Percentiles rank a stretch among this genome's conserved stretches.
Conservation (phyloP, 2,329 filamentous ascomycete species). For the Cladorrhinum sp. region DNA sequence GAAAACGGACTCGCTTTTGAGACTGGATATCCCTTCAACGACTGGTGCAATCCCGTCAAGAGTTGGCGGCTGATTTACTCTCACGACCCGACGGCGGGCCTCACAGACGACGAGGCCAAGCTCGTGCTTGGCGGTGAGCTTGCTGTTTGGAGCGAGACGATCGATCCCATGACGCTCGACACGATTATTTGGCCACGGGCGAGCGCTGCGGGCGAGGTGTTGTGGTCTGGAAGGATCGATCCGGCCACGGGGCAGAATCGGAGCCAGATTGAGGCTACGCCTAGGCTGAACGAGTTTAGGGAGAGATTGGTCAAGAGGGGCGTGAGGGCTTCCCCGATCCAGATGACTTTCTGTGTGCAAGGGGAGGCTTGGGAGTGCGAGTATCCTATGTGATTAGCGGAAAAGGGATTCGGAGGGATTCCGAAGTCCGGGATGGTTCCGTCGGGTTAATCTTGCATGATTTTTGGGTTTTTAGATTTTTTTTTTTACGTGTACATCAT, state of each 20-base stretch:
- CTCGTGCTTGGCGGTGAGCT: slow-evolving; percentile 79
- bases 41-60: slow-evolving; percentile 79
- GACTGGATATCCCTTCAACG: slow-evolving; percentile 64
- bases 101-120: slow-evolving; percentile 59
- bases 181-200: slow-evolving; percentile 74
- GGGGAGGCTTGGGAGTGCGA: slow-evolving; percentile 49
- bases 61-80: slow-evolving; percentile 80
- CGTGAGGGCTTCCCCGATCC: slow-evolving; percentile 60
- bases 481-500: not conserved
- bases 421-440: not conserved
- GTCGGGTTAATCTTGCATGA: not conserved
- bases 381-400: slow-evolving; percentile 21
- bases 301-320: slow-evolving; percentile 71
- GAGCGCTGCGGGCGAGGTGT: slow-evolving; percentile 70
- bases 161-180: slow-evolving; percentile 72
- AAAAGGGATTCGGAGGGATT: not conserved
- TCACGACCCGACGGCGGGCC: slow-evolving; percentile 67
- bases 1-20: slow-evolving; percentile 51
- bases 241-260: slow-evolving; percentile 60
- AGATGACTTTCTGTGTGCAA: slow-evolving; percentile 72
- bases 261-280: slow-evolving; percentile 66
- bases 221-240: slow-evolving; percentile 74
- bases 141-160: slow-evolving; percentile 78
- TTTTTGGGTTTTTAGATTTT: not conserved
- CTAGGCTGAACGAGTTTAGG: slow-evolving; percentile 69